These are phyloP conservation scores for Neurospora discreta DNA, from an alignment of 495 filamentous ascomycete genomes.

Conservation along the genomic window DNA sequence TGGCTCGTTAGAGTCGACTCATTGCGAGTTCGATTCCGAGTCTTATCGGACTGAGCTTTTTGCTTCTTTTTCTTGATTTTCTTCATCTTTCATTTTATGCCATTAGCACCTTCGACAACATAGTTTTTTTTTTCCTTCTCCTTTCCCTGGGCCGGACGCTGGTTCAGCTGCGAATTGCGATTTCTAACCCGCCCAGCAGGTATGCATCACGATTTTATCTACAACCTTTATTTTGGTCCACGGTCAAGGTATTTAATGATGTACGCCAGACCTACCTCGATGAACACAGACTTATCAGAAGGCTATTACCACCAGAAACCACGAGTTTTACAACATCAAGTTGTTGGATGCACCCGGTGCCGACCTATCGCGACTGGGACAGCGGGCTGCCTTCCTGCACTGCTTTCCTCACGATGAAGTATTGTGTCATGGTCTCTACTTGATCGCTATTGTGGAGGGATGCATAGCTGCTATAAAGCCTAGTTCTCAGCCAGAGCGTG, in stretches of 20 bases:
- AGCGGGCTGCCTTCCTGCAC: background rate
- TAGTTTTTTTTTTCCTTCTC: background rate
- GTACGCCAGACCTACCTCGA: background rate
- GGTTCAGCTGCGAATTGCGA: background rate
- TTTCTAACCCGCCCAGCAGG: background rate
- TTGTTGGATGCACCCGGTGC: no score
- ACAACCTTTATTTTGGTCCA: background rate
- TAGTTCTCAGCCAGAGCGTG: no score
- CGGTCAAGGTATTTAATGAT: background rate
- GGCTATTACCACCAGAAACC: background rate
- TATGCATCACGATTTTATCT: background rate
- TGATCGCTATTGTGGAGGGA: background rate
- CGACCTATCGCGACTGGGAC: background rate
- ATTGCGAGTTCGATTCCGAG: background rate
- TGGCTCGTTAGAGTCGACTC: no score
- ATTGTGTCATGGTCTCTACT: background rate
- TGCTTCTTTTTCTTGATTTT: background rate
- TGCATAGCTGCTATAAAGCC: no score
- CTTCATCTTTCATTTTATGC: background rate
- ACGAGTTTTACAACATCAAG: background rate
- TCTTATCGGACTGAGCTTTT: background rate
- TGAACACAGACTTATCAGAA: background rate
- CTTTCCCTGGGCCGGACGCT: background rate
- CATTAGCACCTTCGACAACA: background rate
- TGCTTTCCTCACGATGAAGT: background rate